Evolutionary conservation across 257 asterid genomes (phyloP).

Genomic region (Plantago ovata): DNA sequence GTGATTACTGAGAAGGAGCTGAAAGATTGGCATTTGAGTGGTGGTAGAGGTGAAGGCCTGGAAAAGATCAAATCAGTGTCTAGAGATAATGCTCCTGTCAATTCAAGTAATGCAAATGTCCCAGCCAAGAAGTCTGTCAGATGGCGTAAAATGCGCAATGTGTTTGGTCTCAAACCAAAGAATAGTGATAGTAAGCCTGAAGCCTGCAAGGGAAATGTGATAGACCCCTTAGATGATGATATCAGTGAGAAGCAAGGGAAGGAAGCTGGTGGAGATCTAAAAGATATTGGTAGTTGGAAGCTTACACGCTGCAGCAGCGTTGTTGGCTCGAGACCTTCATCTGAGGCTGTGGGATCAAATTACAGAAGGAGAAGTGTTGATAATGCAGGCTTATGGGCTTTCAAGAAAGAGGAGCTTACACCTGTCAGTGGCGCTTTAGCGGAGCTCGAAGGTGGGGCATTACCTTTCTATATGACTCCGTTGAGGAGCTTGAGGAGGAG

Average conservation of each 20-base stretch:
- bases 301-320: conserved; percentile 58
- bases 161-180: conserved; percentile 55
- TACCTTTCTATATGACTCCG: conserved; percentile 80
- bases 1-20: conserved; percentile 86
- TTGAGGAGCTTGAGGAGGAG: conserved; percentile 56
- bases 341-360: conserved; percentile 42
- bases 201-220: conserved; percentile 25
- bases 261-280: conserved; percentile 28
- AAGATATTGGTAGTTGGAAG: conserved; percentile 37
- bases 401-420: conserved; percentile 39
- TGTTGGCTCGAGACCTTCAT: conserved; percentile 50
- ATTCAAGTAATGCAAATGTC: conserved; percentile 26
- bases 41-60: conserved; percentile 36
- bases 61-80: conserved; percentile 36
- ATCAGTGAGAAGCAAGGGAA: conserved; percentile 31
- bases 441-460: conserved; percentile 38
- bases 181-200: conserved; percentile 31
- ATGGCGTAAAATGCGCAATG: conserved; percentile 68
- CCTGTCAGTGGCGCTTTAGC: conserved; percentile 39
- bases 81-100: conserved; percentile 26
- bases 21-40: conserved; percentile 73
- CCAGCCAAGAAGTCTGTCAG: conserved; percentile 46
- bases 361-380: conserved; percentile 47
- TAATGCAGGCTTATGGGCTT: conserved; percentile 33
- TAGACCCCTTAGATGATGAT: conserved; percentile 27